Evolutionary conservation across 2,329 filamentous ascomycete genomes (phyloP), one percentile per base, ranked within the genome.

Genomic region (Stylonectria norvegica): DNA sequence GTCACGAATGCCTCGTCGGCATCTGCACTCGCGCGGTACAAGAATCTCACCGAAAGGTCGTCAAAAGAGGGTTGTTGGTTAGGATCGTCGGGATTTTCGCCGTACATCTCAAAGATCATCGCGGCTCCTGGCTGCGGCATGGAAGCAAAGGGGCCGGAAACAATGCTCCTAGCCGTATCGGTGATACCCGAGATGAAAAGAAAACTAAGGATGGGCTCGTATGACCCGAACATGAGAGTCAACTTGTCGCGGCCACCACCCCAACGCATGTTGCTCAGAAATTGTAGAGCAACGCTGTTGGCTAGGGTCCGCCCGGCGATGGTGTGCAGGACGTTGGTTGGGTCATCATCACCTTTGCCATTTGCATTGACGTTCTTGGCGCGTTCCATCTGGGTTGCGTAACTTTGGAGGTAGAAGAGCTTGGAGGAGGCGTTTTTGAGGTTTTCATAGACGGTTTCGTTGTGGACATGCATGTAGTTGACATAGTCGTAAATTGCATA

Each of bases 381-480:
- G 58, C 75, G 84, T 65, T 93, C 81, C 58, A 89, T 79, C 14
- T 65, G 65, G 47, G 82, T 75, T 36, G 89, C 89, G 16, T 90
- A 75, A 4, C 66, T 69, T 42, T 71, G 70, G 23, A 91, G 72
- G 23, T 55, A 48, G n/a, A 70, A 72, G 17, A 66, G 45, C 0
- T 56, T 61, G 1, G 36, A 18, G 48, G 63, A 56, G 29, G 52
- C 53, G 23, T 60, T 50, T 6, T 50, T 36, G 3, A 86, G 57
- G 2, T 52, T 52, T 1, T 57, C 47, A 18, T 58, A 56, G 6
- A 72, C 61, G 1, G 69, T 69, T 23, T 61, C 53, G 44, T 79
- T 75, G 60, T 81, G 75, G 8, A 59, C 64, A 51, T 72, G 73
- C 49, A 71, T 61, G 54, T 77, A 81, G n/a, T 63, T 59, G 14